A percentile compares a stretch with the other conserved stretches of the same genome.
Conservation (phyloP, 116 monocot genomes). For the Phalaenopsis hybrid region DNA sequence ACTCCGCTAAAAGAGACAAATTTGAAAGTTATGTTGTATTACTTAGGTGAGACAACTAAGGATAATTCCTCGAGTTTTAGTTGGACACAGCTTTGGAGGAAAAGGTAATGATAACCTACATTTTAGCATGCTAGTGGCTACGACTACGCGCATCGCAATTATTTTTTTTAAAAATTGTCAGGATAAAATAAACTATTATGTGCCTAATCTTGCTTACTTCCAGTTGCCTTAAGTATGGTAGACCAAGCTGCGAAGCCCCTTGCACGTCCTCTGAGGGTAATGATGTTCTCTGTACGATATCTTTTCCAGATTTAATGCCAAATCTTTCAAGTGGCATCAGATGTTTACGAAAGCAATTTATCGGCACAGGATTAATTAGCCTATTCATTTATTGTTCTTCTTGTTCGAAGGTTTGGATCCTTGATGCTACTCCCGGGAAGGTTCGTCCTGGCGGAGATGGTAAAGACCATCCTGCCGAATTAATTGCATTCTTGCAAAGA, state of each 20-base stretch:
- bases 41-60: conserved; percentile 66
- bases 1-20: background rate
- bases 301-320: background rate
- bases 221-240: conserved; percentile 92
- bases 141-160: background rate
- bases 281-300: background rate
- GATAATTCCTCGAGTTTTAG: conserved; percentile 83
- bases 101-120: conserved; percentile 54
- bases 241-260: conserved; percentile 99
- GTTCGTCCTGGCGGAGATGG: conserved; percentile 83
- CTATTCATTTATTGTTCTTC: background rate
- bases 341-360: background rate
- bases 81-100: conserved; percentile 97
- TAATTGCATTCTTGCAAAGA: conserved; percentile 65
- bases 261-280: conserved; percentile 88
- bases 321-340: background rate
- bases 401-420: conserved; percentile 78
- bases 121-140: conserved; percentile 1
- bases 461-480: conserved; percentile 89
- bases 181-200: background rate
- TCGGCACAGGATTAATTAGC: background rate
- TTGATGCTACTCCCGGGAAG: conserved; percentile 93
- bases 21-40: conserved; percentile 14
- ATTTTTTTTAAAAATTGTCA: background rate
- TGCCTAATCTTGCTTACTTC: conserved; percentile 3